Evolutionary conservation across 1,284 basidiomycete species (phyloP).

Genomic region (Leccinum variabile): DNA sequence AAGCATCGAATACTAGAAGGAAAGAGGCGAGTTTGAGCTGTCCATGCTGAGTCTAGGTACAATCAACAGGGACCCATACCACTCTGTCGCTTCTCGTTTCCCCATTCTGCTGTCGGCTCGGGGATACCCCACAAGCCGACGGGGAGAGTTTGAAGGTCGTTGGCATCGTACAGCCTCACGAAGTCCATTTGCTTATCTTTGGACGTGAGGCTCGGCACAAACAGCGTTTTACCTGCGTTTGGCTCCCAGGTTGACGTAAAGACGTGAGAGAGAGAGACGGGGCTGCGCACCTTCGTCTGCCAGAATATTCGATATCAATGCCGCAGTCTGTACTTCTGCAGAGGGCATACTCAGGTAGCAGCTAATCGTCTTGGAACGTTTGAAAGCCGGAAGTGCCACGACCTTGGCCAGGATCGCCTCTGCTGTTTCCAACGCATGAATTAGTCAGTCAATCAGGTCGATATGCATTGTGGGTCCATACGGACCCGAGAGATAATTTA

Average conservation of each 20-base stretch:
- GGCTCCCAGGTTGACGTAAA: background rate
- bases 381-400: constrained; percentile 51
- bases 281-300: constrained; percentile 26
- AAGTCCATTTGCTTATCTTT: constrained; percentile 61
- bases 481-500: constrained; percentile 29
- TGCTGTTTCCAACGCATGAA: constrained; percentile 42
- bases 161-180: constrained; percentile 54
- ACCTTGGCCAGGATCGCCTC: constrained; percentile 50
- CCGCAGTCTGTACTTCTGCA: constrained; percentile 63
- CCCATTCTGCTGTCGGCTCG: constrained; percentile 55
- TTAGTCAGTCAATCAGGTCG: constrained; percentile 5
- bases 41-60: constrained; percentile 1
- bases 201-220: constrained; percentile 63
- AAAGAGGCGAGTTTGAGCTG: constrained; percentile 6
- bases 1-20: constrained; percentile 44
- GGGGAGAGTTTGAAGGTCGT: constrained; percentile 59
- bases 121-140: constrained; percentile 71
- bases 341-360: constrained; percentile 80
- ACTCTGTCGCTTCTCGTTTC: constrained; percentile 44
- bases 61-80: constrained; percentile 42
- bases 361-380: constrained; percentile 50
- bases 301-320: constrained; percentile 35
- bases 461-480: background rate
- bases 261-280: background rate
- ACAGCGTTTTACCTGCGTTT: constrained; percentile 60